These are phyloP conservation scores for Paramyrothecium sp. DNA, from an alignment of 2,329 filamentous ascomycete species.

Conservation along the genomic window DNA sequence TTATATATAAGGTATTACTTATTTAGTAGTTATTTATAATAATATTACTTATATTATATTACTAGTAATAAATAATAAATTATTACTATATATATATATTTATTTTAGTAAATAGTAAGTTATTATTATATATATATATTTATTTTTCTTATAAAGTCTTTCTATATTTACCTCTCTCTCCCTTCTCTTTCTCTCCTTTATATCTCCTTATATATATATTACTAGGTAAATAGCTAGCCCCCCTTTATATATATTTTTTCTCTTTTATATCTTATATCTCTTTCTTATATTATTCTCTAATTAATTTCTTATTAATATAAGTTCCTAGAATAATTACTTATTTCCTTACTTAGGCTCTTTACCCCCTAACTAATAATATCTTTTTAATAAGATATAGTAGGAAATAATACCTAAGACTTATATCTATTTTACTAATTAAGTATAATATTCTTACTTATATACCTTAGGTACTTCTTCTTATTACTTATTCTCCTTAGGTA, in stretches of 20 bases:
- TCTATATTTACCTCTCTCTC: neutral
- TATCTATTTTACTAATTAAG: slow-evolving; percentile 1
- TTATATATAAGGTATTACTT: neutral
- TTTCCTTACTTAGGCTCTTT: neutral
- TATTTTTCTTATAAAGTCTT: too few species aligned
- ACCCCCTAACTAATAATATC: neutral
- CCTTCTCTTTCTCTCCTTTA: neutral
- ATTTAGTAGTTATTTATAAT: neutral
- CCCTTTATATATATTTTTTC: neutral
- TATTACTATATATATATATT: neutral
- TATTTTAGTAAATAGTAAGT: too few species aligned
- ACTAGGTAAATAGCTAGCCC: neutral
- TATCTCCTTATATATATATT: neutral
- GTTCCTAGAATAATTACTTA: neutral
- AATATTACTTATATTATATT: too few species aligned
- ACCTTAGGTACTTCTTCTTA: neutral
- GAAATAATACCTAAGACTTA: slow-evolving; percentile 1
- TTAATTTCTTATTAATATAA: neutral
- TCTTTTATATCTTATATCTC: neutral
- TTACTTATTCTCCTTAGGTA: slow-evolving; percentile 1
- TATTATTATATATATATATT: too few species aligned
- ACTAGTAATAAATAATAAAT: neutral
- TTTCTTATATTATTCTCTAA: neutral
- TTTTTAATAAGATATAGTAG: neutral
- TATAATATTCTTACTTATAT: neutral